Base-by-base conservation (phyloP, 2,329 filamentous ascomycete genomes). In the Neoarthrinium moseri region DNA sequence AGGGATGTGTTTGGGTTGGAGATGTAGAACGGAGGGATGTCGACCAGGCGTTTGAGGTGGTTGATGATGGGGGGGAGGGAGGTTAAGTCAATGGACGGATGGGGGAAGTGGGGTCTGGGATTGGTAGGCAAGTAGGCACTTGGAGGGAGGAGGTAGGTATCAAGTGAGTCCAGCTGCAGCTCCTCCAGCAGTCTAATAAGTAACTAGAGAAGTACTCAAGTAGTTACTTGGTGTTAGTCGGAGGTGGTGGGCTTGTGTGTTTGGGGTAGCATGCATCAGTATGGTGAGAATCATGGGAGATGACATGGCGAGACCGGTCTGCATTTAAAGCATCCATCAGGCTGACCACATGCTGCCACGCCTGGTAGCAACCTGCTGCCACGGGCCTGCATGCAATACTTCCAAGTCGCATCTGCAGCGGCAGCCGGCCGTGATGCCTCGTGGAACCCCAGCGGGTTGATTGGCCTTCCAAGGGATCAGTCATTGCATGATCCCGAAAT, bases 71-170 rank as follows among this genome's bases (percentile, higher is more conserved):
- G 26, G 37, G 17, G 23, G n/a, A 34, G 17, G 7, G 40, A 13
- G 12, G 29, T 23, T 17, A 29, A 20, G 11, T n/a, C 35, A 40
- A 24, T 40, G 37, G 37, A 40, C 24, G 35, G 34, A 40, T 23
- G 36, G 36, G 27, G 15, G 45, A 37, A 46, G 45, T 47, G 45
- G 45, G 45, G 45, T 41, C 26, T 30, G 39, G 27, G 8, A 18
- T 22, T 7, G 26, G 26, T 7, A 29, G 26, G 26, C 8, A n/a
- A n/a, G n/a, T n/a, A n/a, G n/a, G n/a, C n/a, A n/a, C n/a, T n/a
- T n/a, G n/a, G n/a, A n/a, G n/a, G n/a, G n/a, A n/a, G n/a, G n/a
- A n/a, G n/a, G n/a, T n/a, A n/a, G 33, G 24, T 43, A 43, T 33
- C 18, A 24, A 29, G 15, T 18, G 39, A 43, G 39, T 33, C 10